Evolutionary conservation across 2,329 filamentous ascomycete genomes (phyloP).

Genomic region (Ophiostoma australiae): DNA sequence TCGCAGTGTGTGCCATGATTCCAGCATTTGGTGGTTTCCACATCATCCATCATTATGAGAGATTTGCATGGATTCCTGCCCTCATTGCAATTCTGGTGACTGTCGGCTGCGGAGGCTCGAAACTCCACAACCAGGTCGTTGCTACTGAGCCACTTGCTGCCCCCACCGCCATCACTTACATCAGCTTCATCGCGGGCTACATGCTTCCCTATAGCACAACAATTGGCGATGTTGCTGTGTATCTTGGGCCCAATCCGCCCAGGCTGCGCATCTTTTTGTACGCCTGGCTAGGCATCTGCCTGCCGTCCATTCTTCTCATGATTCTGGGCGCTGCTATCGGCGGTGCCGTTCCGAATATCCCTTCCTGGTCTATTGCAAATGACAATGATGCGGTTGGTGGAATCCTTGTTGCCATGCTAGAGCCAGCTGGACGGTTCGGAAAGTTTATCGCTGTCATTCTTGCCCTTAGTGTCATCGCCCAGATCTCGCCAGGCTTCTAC

Average conservation of each 20-base stretch:
- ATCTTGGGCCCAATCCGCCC: constrained; percentile 45
- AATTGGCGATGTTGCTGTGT: constrained; percentile 57
- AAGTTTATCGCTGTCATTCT: constrained; percentile 58
- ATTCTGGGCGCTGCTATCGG: constrained; percentile 60
- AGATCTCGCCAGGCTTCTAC: constrained; percentile 57
- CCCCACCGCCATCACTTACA: constrained; percentile 47
- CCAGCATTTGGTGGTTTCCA: constrained; percentile 28
- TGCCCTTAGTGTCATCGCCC: constrained; percentile 54
- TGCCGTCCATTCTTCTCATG: constrained; percentile 57
- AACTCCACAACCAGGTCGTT: constrained; percentile 29
- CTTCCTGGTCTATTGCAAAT: constrained; percentile 50
- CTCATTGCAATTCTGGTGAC: constrained; percentile 27
- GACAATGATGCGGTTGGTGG: constrained; percentile 51
- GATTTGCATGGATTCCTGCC: constrained; percentile 28
- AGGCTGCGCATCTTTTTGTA: constrained; percentile 46
- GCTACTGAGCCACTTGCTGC: constrained; percentile 31
- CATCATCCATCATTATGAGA: constrained; percentile 28
- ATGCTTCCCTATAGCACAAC: constrained; percentile 59
- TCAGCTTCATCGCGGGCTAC: constrained; percentile 58
- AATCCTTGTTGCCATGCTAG: constrained; percentile 55
- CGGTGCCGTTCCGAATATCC: constrained; percentile 51
- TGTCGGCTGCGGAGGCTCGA: constrained; percentile 25
- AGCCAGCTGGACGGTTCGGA: constrained; percentile 54
- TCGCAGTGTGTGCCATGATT: constrained; percentile 32
- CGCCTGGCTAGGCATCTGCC: constrained; percentile 50